phyloP scores from a whole-genome alignment of 257 asterid genomes.

The Linaria vulgaris region DNA sequence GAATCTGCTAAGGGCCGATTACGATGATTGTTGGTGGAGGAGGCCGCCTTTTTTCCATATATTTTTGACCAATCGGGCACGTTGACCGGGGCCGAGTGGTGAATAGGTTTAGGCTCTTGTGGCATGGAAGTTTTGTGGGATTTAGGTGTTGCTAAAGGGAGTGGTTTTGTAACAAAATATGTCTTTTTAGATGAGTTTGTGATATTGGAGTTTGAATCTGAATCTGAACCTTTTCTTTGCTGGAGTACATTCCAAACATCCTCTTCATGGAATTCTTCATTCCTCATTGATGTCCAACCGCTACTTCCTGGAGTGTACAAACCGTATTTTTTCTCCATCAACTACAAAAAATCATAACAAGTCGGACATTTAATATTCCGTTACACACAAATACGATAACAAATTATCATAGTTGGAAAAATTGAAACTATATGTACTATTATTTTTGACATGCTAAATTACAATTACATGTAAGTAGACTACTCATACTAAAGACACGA shows the following conservation, averaged over 20 bases:
- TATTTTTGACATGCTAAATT: too few species aligned
- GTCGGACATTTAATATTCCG: too few species aligned
- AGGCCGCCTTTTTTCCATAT: constrained; percentile 28
- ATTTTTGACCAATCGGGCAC: constrained; percentile 67
- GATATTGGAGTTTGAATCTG: constrained; percentile 2
- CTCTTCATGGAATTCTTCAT: constrained; percentile 61
- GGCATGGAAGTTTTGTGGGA: constrained; percentile 18
- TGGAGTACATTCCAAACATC: constrained; percentile 47
- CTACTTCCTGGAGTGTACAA: constrained; percentile 45
- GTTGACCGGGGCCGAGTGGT: constrained; percentile 50
- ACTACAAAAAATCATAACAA: too few species aligned
- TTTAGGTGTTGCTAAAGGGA: constrained; percentile 35
- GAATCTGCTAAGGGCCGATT: constrained; percentile 13
- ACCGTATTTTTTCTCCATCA: constrained; percentile 38
- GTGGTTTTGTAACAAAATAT: constrained; percentile 24
- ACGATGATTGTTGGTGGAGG: not conserved
- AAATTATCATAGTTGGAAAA: too few species aligned
- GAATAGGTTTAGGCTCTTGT: constrained; percentile 18
- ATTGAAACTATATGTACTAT: too few species aligned
- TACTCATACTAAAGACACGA: too few species aligned
- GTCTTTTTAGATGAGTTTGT: constrained; percentile 9
- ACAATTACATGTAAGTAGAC: too few species aligned
- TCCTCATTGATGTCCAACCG: constrained; percentile 51
- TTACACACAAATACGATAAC: too few species aligned
- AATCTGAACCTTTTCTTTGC: constrained; percentile 18